A percentile compares a stretch with the other conserved stretches of the same genome.
Evolutionary conservation across 73 alveolate species (phyloP).

Genomic region (Paramecium bursaria): DNA sequence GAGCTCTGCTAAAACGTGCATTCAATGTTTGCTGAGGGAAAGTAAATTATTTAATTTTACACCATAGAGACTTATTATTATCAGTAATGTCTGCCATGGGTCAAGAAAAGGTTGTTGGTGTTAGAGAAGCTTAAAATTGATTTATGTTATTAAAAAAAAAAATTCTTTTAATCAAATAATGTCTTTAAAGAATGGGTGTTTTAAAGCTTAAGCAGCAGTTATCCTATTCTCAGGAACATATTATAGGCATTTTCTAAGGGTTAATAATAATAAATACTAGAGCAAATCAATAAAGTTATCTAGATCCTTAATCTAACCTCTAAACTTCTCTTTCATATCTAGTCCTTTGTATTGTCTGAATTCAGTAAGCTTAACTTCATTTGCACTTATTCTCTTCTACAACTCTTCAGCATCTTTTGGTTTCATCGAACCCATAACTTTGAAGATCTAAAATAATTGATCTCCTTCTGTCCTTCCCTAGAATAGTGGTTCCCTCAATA

Average conservation of each 20-base stretch:
- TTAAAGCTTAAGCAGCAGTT: slow-evolving; percentile 59
- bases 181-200: slow-evolving; percentile 69
- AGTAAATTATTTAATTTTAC: slow-evolving; percentile 16
- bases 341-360: slow-evolving; percentile 20
- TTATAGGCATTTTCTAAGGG: slow-evolving; percentile 21
- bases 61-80: slow-evolving; percentile 74
- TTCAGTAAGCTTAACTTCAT: slow-evolving; percentile 46
- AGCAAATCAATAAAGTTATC: slow-evolving; percentile 63
- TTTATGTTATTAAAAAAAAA: slow-evolving; percentile 6
- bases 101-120: slow-evolving; percentile 82
- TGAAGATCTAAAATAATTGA: slow-evolving; percentile 72
- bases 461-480: slow-evolving; percentile 82
- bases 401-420: slow-evolving; percentile 47
- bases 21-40: slow-evolving; percentile 81
- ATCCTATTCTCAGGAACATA: slow-evolving; percentile 70
- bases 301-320: slow-evolving; percentile 60
- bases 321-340: slow-evolving; percentile 63
- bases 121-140: slow-evolving; percentile 79
- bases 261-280: not conserved
- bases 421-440: slow-evolving; percentile 74
- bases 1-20: slow-evolving; percentile 77
- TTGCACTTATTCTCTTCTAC: slow-evolving; percentile 24
- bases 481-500: slow-evolving; percentile 77
- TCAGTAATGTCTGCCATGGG: slow-evolving; percentile 90
- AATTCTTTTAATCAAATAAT: slow-evolving; percentile 44